Evolutionary conservation across 495 filamentous ascomycete species (phyloP).

Genomic region (Tetracladium setigerum): DNA sequence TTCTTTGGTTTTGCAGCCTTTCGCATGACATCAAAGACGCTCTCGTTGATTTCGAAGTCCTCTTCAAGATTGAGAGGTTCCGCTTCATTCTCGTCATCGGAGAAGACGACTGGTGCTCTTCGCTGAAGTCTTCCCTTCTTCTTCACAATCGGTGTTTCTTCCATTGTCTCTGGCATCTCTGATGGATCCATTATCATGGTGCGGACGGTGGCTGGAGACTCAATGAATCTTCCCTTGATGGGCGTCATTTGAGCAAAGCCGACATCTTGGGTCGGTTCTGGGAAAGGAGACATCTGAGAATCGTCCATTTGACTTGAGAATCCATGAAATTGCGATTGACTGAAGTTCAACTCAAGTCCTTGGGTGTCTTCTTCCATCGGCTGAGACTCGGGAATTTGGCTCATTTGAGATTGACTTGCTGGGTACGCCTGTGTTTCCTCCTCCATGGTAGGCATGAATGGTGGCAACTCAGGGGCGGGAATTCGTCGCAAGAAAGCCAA

Average conservation of each 20-base stretch:
- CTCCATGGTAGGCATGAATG: conserved; percentile 33
- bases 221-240: conserved; percentile 53
- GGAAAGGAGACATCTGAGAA: conserved; percentile 52
- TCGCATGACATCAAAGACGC: conserved; percentile 72
- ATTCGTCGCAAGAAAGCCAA: conserved; percentile 41
- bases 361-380: conserved; percentile 27
- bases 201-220: conserved; percentile 61
- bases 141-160: conserved; percentile 46
- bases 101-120: conserved; percentile 30
- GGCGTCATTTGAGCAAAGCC: conserved; percentile 58
- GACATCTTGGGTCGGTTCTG: conserved; percentile 76
- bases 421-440: conserved; percentile 51
- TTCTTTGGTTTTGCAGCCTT: conserved; percentile 55
- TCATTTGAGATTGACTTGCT: conserved; percentile 49
- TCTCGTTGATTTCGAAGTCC: conserved; percentile 40
- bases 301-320: conserved; percentile 40
- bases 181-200: conserved; percentile 50
- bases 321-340: conserved; percentile 45
- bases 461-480: conserved; percentile 44
- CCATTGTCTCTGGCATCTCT: conserved; percentile 16
- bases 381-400: conserved; percentile 28
- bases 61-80: conserved; percentile 34
- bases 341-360: conserved; percentile 41
- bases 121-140: conserved; percentile 53
- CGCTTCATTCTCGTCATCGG: conserved; percentile 49